Evolutionary conservation across 1,139 yeast genomes (phyloP).

Genomic region (Magnusiomyces tetraspermus): DNA sequence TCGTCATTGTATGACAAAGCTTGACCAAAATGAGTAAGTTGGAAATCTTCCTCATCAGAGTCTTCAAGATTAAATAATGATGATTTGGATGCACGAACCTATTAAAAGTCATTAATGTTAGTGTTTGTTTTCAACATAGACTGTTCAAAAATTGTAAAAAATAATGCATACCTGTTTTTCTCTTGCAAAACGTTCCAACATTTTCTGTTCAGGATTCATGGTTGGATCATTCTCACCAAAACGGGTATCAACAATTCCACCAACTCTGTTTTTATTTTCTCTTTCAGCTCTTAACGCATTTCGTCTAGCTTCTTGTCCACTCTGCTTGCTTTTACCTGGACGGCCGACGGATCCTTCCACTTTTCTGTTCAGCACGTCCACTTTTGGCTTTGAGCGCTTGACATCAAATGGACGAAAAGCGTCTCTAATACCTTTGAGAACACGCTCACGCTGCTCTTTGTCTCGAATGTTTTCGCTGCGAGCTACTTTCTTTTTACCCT

Average conservation of each 20-base stretch:
- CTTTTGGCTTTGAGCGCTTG: conserved; percentile 54
- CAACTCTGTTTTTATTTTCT: conserved; percentile 55
- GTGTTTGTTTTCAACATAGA: neutral
- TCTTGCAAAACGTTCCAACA: conserved; percentile 87
- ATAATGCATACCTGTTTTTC: conserved; percentile 50
- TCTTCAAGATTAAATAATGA: conserved; percentile 69
- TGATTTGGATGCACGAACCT: conserved; percentile 26
- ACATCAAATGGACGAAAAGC: conserved; percentile 87
- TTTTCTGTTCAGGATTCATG: conserved; percentile 78
- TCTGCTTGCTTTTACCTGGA: conserved; percentile 66
- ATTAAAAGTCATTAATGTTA: conserved; percentile 1
- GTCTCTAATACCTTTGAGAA: conserved; percentile 55
- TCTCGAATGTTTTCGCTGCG: conserved; percentile 49
- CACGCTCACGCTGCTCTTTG: conserved; percentile 52
- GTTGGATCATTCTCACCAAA: conserved; percentile 78
- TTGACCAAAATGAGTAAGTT: conserved; percentile 75
- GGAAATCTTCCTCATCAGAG: conserved; percentile 46
- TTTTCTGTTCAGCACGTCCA: conserved; percentile 49
- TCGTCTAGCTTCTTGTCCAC: conserved; percentile 60
- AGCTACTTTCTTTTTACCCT: conserved; percentile 40
- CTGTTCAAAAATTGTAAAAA: neutral
- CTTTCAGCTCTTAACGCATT: conserved; percentile 58
- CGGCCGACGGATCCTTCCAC: conserved; percentile 57
- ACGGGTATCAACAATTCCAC: conserved; percentile 75
- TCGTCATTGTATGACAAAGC: conserved; percentile 48